Evolutionary conservation across 176 grass and related monocot genomes (phyloP), one percentile per base, ranked within the genome.

Genomic region (Cenchrus purpureus): DNA sequence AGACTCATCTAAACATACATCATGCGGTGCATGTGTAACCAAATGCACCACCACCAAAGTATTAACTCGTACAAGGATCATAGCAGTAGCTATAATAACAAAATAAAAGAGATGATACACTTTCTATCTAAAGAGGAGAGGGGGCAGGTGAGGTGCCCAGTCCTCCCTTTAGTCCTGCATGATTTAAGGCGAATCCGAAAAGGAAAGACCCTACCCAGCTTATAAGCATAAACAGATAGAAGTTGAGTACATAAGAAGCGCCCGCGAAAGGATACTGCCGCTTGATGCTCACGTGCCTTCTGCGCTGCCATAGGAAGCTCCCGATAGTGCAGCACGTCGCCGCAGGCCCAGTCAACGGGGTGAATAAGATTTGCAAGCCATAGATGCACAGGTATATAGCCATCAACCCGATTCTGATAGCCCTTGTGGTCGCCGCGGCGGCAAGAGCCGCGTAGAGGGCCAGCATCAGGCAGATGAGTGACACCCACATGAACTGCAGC

Each of bases 391-490:
- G 1, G 45, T 25, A 42, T 22, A 85, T 34, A 1, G 4, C 7
- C 0, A 0, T 0, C 6, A 16, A 10, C 70, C 0, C 4, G 12
- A 46, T 9, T 9, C 7, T 4, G 17, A 4, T 15, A 11, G 13
- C 37, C 37, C 7, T 29, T 1, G 17, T 54, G 3, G 37, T 40
- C 37, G 52, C 10, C 5, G 65, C 48, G 10, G 34, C 22, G 0
- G 1, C 0, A 3, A 52, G 0, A 28, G 84, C 76, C 0, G 37
- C 32, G 16, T 25, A 74, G 11, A 87, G 81, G 16, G 85, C 77
- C 11, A 87, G n/a, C 15, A 87, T 55, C 11, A 81, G 19, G 78
- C 69, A 37, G 37, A 57, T 4, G 6, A 87, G 50, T 0, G 78
- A 48, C 12, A 66, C 0, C 85, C 69, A 87, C 1, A 81, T 1